These are phyloP conservation scores for Amanita subjunquillea DNA, from an alignment of 768 basidiomycete species.

Conservation along the genomic window DNA sequence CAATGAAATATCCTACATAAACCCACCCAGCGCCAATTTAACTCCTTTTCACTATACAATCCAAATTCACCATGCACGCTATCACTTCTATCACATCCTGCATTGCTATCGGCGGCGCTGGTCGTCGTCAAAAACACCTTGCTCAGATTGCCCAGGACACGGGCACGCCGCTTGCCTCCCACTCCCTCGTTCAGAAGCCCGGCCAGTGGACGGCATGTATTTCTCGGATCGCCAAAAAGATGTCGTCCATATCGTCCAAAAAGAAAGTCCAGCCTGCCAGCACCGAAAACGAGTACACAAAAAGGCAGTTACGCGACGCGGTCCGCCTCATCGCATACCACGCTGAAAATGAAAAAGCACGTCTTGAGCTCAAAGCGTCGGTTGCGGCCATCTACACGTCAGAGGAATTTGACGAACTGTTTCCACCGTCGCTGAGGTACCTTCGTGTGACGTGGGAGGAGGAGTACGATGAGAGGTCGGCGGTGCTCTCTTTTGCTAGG, in stretches of 20 bases:
- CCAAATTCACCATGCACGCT: background rate
- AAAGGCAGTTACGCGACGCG: too few relatives aligned
- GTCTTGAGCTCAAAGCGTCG: too few relatives aligned
- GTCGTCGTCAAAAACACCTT: background rate
- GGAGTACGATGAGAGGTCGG: background rate
- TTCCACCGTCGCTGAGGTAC: too few relatives aligned
- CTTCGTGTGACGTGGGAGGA: too few relatives aligned
- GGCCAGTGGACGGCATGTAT: background rate
- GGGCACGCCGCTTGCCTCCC: background rate
- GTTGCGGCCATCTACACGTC: too few relatives aligned
- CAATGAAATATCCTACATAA: background rate
- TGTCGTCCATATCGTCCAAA: too few relatives aligned
- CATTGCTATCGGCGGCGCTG: background rate
- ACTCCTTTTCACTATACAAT: background rate
- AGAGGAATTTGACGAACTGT: too few relatives aligned
- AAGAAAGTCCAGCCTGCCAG: too few relatives aligned
- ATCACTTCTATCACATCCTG: background rate
- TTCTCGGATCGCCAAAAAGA: too few relatives aligned
- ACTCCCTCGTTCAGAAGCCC: background rate
- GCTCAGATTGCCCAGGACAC: background rate
- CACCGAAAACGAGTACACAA: too few relatives aligned
- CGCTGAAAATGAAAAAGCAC: too few relatives aligned
- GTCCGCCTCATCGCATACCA: too few relatives aligned
- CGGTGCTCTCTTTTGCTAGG: background rate
- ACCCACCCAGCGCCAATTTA: background rate